Base-by-base conservation (phyloP, 768 basidiomycete genomes). In the Trametes cingulata region DNA sequence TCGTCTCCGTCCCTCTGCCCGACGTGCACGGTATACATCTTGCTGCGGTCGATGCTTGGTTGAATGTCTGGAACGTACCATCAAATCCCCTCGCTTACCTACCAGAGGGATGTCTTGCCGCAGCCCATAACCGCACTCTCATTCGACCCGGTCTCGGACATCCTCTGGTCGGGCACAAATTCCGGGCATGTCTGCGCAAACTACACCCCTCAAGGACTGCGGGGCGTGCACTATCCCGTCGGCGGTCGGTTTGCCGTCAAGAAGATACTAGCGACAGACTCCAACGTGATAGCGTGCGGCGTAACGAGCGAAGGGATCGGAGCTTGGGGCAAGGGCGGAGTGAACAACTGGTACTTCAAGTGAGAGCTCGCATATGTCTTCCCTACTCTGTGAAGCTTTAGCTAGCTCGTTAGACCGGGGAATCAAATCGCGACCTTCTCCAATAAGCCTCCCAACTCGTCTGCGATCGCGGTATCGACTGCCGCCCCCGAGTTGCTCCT, bases 71-170 rank as follows among this genome's bases (percentile, higher is more conserved):
- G 58, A 9, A 59, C 62, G 15, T 63, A 59, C 19, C 62, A 36
- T 27, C 62, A 59, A 36, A 51, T 64, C 20, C 49, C 56, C 29
- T 51, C 61, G 37, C 62, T 64, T n/a, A 53, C 45, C 17, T 64
- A 64, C 17, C 62, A 64, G 58, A 60, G 58, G 51, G 62, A 62
- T 39, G 60, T 63, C 35, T 52, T 57, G 14, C 65, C 65, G 8
- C 62, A 63, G 42, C 81, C 87, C 24, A 79, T 90, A 48, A 87
- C 90, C 22, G 84, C 92, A 0, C 79, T 97, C 57, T 84, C 87
- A 0, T 95, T 98, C 71, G 96, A 99, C 74, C 89, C 93, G 8
- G 87, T 90, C 20, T 91, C 93, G 0, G 95, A 98, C 72, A 84
- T 88, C 6, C 76, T 99, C 36, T 97, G 95, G 94, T 78, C 88